Evolutionary conservation across 768 basidiomycete genomes (phyloP).

Genomic region (Pholiota microspora): DNA sequence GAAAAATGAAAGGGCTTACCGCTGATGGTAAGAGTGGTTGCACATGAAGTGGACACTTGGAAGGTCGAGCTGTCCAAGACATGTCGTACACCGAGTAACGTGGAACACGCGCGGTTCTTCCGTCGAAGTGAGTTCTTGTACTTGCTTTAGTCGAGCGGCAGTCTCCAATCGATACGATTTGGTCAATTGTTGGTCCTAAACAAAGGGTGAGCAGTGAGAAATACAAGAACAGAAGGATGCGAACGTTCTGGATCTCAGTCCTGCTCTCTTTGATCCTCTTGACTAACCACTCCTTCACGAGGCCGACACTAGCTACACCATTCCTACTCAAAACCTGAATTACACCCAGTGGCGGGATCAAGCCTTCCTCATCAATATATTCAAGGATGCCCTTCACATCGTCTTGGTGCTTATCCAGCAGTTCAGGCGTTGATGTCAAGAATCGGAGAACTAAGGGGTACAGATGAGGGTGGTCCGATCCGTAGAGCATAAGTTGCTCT

Average conservation of each 20-base stretch:
- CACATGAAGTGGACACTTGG: conserved; percentile 98
- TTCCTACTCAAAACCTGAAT: conserved; percentile 89
- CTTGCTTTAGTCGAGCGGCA: conserved; percentile 72
- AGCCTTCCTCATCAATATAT: conserved; percentile 73
- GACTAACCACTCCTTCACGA: conserved; percentile 91
- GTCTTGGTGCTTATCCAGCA: conserved; percentile 65
- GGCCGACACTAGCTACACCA: conserved; percentile 85
- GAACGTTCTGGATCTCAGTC: conserved; percentile 77
- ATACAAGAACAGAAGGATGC: conserved; percentile 23
- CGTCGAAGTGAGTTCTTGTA: conserved; percentile 76
- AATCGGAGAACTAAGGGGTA: conserved; percentile 89
- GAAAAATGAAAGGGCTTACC: conserved; percentile 42
- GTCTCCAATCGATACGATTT: conserved; percentile 90
- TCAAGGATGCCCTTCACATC: conserved; percentile 75
- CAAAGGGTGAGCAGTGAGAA: neutral
- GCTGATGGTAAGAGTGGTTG: conserved; percentile 93
- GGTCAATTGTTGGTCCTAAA: conserved; percentile 82
- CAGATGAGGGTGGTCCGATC: conserved; percentile 63
- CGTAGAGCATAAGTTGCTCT: conserved; percentile 73
- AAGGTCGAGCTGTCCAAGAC: conserved; percentile 86
- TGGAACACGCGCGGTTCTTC: conserved; percentile 88
- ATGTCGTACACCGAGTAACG: conserved; percentile 89
- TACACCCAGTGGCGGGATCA: conserved; percentile 88
- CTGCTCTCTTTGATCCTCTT: conserved; percentile 69
- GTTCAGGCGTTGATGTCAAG: conserved; percentile 76